Percentiles rank a stretch among this genome's conserved stretches.
Evolutionary conservation across 495 filamentous ascomycete species (phyloP).

Genomic region (Rusavskia elegans): DNA sequence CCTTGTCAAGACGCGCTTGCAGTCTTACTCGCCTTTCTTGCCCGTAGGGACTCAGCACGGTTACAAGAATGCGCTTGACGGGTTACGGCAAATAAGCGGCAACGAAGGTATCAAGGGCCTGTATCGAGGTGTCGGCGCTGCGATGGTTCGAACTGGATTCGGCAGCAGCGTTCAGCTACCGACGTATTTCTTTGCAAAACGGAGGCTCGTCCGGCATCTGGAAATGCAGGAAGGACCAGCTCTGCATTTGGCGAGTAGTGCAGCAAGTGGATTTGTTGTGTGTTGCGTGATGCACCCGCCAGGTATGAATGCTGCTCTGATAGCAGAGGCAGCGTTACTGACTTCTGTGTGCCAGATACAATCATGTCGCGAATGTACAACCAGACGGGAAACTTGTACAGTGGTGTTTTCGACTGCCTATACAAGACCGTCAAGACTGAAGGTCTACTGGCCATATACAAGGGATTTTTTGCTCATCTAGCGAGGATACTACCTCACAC

Average conservation of each 20-base stretch:
- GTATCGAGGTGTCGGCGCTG: slow-evolving; percentile 79
- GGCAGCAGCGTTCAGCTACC: slow-evolving; percentile 90
- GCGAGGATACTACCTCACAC: slow-evolving; percentile 92
- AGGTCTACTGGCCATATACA: slow-evolving; percentile 87
- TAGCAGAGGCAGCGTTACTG: neutral
- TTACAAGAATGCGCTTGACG: slow-evolving; percentile 76
- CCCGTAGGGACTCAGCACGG: slow-evolving; percentile 92
- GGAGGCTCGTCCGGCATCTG: slow-evolving; percentile 59
- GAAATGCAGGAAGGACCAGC: slow-evolving; percentile 85
- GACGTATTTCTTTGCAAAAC: slow-evolving; percentile 96
- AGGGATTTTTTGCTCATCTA: slow-evolving; percentile 91
- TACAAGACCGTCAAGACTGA: slow-evolving; percentile 83
- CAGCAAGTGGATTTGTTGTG: slow-evolving; percentile 87
- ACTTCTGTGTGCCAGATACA: slow-evolving; percentile 46
- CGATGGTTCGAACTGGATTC: slow-evolving; percentile 95
- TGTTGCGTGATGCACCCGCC: slow-evolving; percentile 98
- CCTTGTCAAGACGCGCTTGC: slow-evolving; percentile 92
- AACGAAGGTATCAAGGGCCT: slow-evolving; percentile 66
- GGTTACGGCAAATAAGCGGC: slow-evolving; percentile 58
- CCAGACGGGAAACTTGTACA: slow-evolving; percentile 93
- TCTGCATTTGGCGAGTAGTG: slow-evolving; percentile 75
- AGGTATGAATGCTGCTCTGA: slow-evolving; percentile 32
- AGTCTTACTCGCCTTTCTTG: slow-evolving; percentile 85
- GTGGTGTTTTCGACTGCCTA: slow-evolving; percentile 80
- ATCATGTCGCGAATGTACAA: slow-evolving; percentile 99